Percentiles rank a stretch among this genome's conserved stretches.
Evolutionary conservation across 345 rosid genomes (phyloP).

Genomic region (Eucalyptus sp.): DNA sequence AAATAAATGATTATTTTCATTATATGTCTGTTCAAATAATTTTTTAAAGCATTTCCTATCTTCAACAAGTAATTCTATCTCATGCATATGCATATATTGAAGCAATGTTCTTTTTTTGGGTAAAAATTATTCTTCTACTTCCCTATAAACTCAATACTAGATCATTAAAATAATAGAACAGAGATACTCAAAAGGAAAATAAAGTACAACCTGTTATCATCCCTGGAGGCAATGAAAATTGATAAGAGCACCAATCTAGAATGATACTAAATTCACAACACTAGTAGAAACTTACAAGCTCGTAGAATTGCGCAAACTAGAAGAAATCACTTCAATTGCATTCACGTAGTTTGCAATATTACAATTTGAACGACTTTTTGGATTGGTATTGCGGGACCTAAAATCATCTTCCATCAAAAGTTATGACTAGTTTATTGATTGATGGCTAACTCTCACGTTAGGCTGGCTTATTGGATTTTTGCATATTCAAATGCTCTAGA

Average conservation of each 20-base stretch:
- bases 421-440: not conserved
- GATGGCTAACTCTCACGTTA: rapidly evolving
- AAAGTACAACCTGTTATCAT: rapidly evolving
- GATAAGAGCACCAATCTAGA: not conserved
- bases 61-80: not conserved
- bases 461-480: not conserved
- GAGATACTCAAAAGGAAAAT: not conserved
- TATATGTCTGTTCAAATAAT: not conserved
- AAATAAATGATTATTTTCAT: not conserved
- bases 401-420: not conserved
- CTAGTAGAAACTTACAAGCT: rapidly evolving
- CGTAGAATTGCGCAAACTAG: not conserved
- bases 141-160: too few species aligned
- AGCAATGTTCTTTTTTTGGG: not conserved
- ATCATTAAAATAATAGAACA: not conserved
- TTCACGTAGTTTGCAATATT: not conserved
- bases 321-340: rapidly evolving
- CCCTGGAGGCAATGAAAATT: not conserved
- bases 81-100: not conserved
- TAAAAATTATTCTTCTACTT: not conserved
- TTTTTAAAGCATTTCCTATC: not conserved
- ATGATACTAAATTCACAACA: too few species aligned
- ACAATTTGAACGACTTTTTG: rapidly evolving
- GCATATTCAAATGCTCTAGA: too few species aligned
- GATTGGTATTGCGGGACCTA: rapidly evolving